Base-by-base conservation (phyloP, 495 filamentous ascomycete species). In the Aspergillus ostianus region DNA sequence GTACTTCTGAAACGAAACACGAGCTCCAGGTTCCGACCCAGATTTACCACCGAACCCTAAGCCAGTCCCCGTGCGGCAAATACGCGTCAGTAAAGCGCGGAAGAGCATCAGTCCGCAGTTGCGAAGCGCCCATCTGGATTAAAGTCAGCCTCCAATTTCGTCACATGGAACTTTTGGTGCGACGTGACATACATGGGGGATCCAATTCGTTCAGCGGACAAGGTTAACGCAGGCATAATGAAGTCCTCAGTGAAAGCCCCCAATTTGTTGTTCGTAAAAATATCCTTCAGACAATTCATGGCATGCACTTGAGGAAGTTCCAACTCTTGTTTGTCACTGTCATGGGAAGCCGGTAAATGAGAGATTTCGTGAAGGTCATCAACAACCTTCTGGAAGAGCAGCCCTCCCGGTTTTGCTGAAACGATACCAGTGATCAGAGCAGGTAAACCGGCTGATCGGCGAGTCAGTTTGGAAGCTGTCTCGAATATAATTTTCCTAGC, bases 101-200 rank as follows among this genome's bases (percentile, higher is more conserved):
- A 97, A 86, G 6, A 98, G 83, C 78, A 98, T 88, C 32, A 98
- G 75, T 23, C 93, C 91, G 56, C 90, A 96, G 65, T 98, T 98
- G 1, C 92, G 85, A 60, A 98, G 90, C 2, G 92, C 87, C 94
- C 94, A 98, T 32, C 89, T 93, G 41, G 2, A 21, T 50, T 18
- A 36, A 30, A 19, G 60, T 77, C 47, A 70, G 60, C 23, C 10
- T 51, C n/a, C 10, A 6, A n/a, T 5, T 41, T 18, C 10, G 6
- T 32, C 3, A 27, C 2, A 6, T 36, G 50, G 9, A 15, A 18
- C 32, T 26, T 58, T 12, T 2, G 30, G 3, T 55, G 12, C 13
- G 23, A 12, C 13, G 18, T 48, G 8, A 71, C 78, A 63, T 65
- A 84, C 87, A 86, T 81, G 68, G 82, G 83, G 51, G 65, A 83